A percentile compares a stretch with the other conserved stretches of the same genome.
Conservation (phyloP, 2,329 filamentous ascomycete species). For the Botryotinia convoluta region DNA sequence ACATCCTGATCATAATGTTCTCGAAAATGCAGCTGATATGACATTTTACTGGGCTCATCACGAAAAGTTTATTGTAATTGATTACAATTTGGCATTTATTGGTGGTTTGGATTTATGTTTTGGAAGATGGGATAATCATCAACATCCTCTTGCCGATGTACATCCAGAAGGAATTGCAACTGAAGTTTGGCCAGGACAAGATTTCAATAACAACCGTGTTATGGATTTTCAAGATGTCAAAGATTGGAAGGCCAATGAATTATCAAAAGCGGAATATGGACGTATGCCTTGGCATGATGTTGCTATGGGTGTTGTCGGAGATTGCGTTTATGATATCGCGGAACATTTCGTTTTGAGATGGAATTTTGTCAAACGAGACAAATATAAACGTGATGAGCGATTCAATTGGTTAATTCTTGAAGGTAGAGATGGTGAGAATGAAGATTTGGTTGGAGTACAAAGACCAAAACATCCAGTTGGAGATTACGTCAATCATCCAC, state of each 20-base stretch:
- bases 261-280: slow-evolving; percentile 86
- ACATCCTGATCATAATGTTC: slow-evolving; percentile 91
- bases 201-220: slow-evolving; percentile 96
- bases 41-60: slow-evolving; percentile 98
- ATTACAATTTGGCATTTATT: slow-evolving; percentile 87
- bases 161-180: slow-evolving; percentile 79
- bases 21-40: slow-evolving; percentile 93
- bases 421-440: slow-evolving; percentile 71
- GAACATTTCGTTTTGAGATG: slow-evolving; percentile 93
- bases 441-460: slow-evolving; percentile 85
- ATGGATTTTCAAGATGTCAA: slow-evolving; percentile 92
- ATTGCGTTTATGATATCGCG: slow-evolving; percentile 88
- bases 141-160: slow-evolving; percentile 82
- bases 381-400: slow-evolving; percentile 84
- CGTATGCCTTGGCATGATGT: slow-evolving; percentile 99
- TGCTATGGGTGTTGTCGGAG: slow-evolving; percentile 84
- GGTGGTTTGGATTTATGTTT: slow-evolving; percentile 95
- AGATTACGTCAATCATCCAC: slow-evolving; percentile 78
- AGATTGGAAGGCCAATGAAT: slow-evolving; percentile 90
- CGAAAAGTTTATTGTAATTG: slow-evolving; percentile 95
- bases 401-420: slow-evolving; percentile 85
- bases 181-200: slow-evolving; percentile 91
- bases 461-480: slow-evolving; percentile 86
- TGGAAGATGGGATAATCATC: slow-evolving; percentile 85
- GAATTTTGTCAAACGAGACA: slow-evolving; percentile 97